Base-by-base conservation (phyloP, 139 green algal genomes). In the Trebouxia sp. region DNA sequence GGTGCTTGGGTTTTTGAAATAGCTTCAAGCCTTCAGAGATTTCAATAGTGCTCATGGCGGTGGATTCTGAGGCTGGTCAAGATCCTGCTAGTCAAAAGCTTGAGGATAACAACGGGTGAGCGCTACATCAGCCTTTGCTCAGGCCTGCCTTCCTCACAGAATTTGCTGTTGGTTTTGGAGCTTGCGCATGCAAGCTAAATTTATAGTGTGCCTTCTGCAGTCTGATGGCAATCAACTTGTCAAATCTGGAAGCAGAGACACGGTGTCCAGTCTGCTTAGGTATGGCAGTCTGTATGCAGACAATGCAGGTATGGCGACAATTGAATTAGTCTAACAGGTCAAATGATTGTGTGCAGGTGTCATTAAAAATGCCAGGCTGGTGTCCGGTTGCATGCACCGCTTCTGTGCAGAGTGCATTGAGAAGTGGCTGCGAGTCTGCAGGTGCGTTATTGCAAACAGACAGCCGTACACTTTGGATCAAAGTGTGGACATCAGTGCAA, bases 341-440 rank as follows among this genome's bases (percentile, higher is more conserved):
- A 32, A 22, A 38, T 28, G 17, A 15, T 3, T 32, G 17, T 0
- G n/a, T 78, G 66, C 83, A 90, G 86, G 86, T 24, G 70, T 88
- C 0, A 48, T 88, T 30, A 85, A 81, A 37, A 76, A 88, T 65
- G 79, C 85, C 0, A 53, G 80, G 10, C 47, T 83, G 22, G 56
- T 91, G 2, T 85, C 87, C 15, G 80, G 55, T 24, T 91, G 87
- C 77, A 90, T 91, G 87, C 87, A 91, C 38, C 83, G 87, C 65
- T 90, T 91, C 62, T 91, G 87, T 75, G 78, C 83, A 26, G 66
- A 70, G 9, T 91, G 87, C 75, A 89, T 91, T 24, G 81, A 91
- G 39, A 77, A 80, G 32, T 91, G 85, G 87, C 80, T 91, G 39
- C 69, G 87, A 22, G 78, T 83, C 0, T 56, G 80, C 42, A 84